Conservation (phyloP, 768 basidiomycete genomes). For the Collybia sordida region DNA sequence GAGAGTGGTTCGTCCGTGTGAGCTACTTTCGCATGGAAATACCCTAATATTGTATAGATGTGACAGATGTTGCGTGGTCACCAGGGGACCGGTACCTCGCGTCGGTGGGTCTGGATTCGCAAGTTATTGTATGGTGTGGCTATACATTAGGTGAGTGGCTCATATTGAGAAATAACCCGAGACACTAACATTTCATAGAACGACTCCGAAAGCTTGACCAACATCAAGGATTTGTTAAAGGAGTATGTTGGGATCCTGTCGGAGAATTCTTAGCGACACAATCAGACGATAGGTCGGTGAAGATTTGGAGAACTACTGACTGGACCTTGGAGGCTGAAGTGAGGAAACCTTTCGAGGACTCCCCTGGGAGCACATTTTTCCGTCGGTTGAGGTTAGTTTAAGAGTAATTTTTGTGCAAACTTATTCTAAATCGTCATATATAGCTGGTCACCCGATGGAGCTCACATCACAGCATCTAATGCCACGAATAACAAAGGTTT, state of each 20-base stretch:
- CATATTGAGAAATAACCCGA: neutral
- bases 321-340: slow-evolving; percentile 88
- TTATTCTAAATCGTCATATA: neutral
- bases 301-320: slow-evolving; percentile 94
- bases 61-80: slow-evolving; percentile 94
- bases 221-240: slow-evolving; percentile 97
- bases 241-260: slow-evolving; percentile 98
- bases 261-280: slow-evolving; percentile 98
- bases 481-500: slow-evolving; percentile 95
- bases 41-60: slow-evolving; percentile 52
- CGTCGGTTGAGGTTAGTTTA: slow-evolving; percentile 72
- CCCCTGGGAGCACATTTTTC: slow-evolving; percentile 94
- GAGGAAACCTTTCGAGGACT: slow-evolving; percentile 88
- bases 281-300: slow-evolving; percentile 94
- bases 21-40: too few species aligned
- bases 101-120: slow-evolving; percentile 90
- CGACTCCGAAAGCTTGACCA: slow-evolving; percentile 80
- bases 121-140: slow-evolving; percentile 93
- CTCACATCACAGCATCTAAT: slow-evolving; percentile 96
- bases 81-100: slow-evolving; percentile 91
- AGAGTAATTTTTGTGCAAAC: neutral
- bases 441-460: slow-evolving; percentile 99
- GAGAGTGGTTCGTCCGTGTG: slow-evolving; percentile 69
- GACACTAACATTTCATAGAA: slow-evolving; percentile 46
- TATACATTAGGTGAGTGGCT: slow-evolving; percentile 72